Evolutionary conservation across 768 basidiomycete species (phyloP).

Genomic region (Porpolomopsis calyptriformis): DNA sequence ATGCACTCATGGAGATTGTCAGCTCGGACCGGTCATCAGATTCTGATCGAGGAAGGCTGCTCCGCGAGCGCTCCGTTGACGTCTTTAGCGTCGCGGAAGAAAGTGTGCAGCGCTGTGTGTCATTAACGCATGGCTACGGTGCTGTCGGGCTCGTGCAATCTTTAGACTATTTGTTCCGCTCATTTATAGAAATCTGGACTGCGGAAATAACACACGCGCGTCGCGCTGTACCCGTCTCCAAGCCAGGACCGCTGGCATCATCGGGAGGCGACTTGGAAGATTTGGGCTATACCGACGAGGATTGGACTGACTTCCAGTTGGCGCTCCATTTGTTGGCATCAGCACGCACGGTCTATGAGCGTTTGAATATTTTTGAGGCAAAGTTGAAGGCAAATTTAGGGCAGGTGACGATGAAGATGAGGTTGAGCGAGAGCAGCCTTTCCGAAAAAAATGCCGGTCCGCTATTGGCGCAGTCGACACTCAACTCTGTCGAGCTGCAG

Average conservation of each 20-base stretch:
- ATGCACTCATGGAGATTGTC: slow-evolving; percentile 40
- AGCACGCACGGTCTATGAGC: slow-evolving; percentile 61
- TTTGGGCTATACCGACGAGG: slow-evolving; percentile 78
- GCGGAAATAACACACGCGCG: slow-evolving; percentile 34
- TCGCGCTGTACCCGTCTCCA: slow-evolving; percentile 19
- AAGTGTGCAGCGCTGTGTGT: slow-evolving; percentile 59
- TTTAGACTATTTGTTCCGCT: slow-evolving; percentile 58
- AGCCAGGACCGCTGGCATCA: slow-evolving; percentile 12
- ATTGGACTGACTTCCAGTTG: slow-evolving; percentile 81
- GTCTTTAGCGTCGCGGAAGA: slow-evolving; percentile 74
- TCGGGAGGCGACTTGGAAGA: slow-evolving; percentile 60
- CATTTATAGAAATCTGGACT: slow-evolving; percentile 60
- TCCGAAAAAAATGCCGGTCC: slow-evolving; percentile 58
- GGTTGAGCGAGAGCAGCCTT: slow-evolving; percentile 42
- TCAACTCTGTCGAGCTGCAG: slow-evolving; percentile 75
- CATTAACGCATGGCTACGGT: slow-evolving; percentile 88
- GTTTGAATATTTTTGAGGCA: slow-evolving; percentile 56
- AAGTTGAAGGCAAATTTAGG: slow-evolving; percentile 51
- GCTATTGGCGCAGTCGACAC: slow-evolving; percentile 69
- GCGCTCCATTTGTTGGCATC: slow-evolving; percentile 78
- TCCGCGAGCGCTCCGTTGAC: slow-evolving; percentile 68
- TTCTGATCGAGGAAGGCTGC: slow-evolving; percentile 45
- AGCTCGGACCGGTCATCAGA: slow-evolving; percentile 31
- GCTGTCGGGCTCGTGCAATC: slow-evolving; percentile 61
- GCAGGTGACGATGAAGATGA: slow-evolving; percentile 51